Conservation (phyloP, 2,329 filamentous ascomycete genomes). For the Epichloe gansuensis region DNA sequence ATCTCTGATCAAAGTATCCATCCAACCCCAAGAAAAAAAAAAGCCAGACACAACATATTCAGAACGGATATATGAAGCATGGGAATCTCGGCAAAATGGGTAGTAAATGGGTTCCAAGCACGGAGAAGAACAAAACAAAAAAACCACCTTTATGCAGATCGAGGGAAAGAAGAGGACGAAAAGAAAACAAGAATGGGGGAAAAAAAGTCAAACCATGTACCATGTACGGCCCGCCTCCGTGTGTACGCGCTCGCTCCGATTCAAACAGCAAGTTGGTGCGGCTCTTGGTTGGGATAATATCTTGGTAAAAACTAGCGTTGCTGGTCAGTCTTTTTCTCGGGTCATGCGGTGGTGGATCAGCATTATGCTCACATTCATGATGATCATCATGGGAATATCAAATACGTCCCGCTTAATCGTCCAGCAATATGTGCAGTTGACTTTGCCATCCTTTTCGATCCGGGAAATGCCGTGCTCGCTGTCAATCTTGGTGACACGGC, state of each 20-base stretch:
- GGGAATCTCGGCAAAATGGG: no score
- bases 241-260: neutral
- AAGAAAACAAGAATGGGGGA: neutral
- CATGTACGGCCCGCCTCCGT: neutral
- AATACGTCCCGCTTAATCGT: conserved; percentile 94
- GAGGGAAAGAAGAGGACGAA: neutral
- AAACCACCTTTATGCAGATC: neutral
- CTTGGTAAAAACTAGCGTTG: conserved; percentile 42
- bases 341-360: neutral
- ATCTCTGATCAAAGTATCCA: neutral
- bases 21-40: neutral
- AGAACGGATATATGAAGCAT: neutral
- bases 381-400: conserved; percentile 96
- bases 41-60: neutral
- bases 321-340: conserved; percentile 10
- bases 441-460: conserved; percentile 77
- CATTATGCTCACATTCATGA: conserved; percentile 74
- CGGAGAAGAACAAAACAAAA: neutral
- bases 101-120: neutral
- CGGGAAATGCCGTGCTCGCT: conserved; percentile 70
- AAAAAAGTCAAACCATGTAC: neutral
- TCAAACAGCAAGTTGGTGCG: conserved; percentile 42
- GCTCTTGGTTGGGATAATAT: conserved; percentile 46
- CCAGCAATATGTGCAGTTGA: conserved; percentile 95
- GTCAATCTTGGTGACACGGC: conserved; percentile 49